phyloP scores from a whole-genome alignment of 2,329 filamentous ascomycete genomes.

The Diplocarpon rosae region DNA sequence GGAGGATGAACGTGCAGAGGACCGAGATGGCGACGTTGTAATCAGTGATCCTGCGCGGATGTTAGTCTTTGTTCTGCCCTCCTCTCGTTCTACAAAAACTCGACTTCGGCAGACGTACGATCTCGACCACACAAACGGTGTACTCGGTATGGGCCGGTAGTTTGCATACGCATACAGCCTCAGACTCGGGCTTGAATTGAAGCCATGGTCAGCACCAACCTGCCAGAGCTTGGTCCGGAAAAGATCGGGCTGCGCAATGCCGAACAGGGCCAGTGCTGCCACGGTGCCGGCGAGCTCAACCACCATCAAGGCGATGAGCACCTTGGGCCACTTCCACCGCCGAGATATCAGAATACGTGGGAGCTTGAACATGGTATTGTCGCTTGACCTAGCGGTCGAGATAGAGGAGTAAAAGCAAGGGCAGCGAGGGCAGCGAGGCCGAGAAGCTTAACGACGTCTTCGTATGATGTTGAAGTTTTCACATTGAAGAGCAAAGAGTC shows the following conservation, averaged over 20 bases:
- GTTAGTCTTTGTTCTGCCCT: slow-evolving; percentile 7
- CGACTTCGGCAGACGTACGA: slow-evolving; percentile 42
- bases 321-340: slow-evolving; percentile 37
- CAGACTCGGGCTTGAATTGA: slow-evolving; percentile 63
- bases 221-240: slow-evolving; percentile 64
- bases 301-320: slow-evolving; percentile 44
- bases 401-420: neutral
- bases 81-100: neutral
- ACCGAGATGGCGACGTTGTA: slow-evolving; percentile 70
- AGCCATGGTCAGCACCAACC: slow-evolving; percentile 57
- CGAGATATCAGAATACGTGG: slow-evolving; percentile 12
- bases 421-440: neutral
- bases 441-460: slow-evolving; percentile 5
- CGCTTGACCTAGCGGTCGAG: neutral
- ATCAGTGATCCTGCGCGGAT: slow-evolving; percentile 51
- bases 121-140: slow-evolving; percentile 62
- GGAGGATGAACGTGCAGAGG: slow-evolving; percentile 63
- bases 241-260: slow-evolving; percentile 60
- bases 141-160: slow-evolving; percentile 46
- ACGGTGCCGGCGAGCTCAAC: slow-evolving; percentile 57
- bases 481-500: slow-evolving; percentile 5
- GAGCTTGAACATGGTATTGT: slow-evolving; percentile 8
- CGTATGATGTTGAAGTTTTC: slow-evolving; percentile 5
- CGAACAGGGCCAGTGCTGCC: slow-evolving; percentile 57
- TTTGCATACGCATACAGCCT: slow-evolving; percentile 67